These are phyloP conservation scores for Sporothrix mexicana DNA, from an alignment of 2,329 filamentous ascomycete species.

Conservation along the genomic window DNA sequence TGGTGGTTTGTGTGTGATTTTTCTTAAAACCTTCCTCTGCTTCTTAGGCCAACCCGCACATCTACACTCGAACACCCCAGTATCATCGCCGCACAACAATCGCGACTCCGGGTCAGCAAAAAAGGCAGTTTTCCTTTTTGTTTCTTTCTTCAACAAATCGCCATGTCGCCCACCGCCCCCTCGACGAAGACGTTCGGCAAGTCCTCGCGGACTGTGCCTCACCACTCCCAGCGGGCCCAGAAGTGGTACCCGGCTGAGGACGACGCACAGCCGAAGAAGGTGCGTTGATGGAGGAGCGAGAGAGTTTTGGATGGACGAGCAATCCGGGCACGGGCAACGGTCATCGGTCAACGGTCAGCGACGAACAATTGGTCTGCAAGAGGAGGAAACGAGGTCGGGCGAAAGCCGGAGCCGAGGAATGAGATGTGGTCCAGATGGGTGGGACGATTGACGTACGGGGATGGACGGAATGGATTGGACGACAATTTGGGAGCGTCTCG, in stretches of 20 bases:
- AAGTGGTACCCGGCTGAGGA: constrained; percentile 99
- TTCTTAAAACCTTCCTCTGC: constrained; percentile 31
- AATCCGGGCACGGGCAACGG: neutral
- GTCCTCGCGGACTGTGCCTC: constrained; percentile 89
- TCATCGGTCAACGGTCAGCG: too few species aligned
- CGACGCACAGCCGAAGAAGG: constrained; percentile 87
- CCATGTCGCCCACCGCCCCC: constrained; percentile 72
- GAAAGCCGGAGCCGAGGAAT: too few species aligned
- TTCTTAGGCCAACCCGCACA: constrained; percentile 35
- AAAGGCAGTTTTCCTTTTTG: constrained; percentile 33
- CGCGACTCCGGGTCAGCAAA: constrained; percentile 34
- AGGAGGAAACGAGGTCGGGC: too few species aligned
- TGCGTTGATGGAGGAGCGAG: constrained; percentile 62
- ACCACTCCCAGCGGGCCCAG: constrained; percentile 87
- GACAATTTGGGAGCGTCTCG: too few species aligned
- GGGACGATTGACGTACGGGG: too few species aligned
- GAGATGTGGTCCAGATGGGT: too few species aligned
- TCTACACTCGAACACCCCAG: constrained; percentile 29
- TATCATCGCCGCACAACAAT: constrained; percentile 32
- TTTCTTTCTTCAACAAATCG: constrained; percentile 41
- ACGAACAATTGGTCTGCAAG: too few species aligned
- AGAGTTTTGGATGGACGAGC: neutral
- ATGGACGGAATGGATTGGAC: too few species aligned
- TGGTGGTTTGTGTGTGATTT: constrained; percentile 33
- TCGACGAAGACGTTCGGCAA: constrained; percentile 91